Conservation (phyloP, 257 asterid species). For the Solanum pinnatisectum region DNA sequence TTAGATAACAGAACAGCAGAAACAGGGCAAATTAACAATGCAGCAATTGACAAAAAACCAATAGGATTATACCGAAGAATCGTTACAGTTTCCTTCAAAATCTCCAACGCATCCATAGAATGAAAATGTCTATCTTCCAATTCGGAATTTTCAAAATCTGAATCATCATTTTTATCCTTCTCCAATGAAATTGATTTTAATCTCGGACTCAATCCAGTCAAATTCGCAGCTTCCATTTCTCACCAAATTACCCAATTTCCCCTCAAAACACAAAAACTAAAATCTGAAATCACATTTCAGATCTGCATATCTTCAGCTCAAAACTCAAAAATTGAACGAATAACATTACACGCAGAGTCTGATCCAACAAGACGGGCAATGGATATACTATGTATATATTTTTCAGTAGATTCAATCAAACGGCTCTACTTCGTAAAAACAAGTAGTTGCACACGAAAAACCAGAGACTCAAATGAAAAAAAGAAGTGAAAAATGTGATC, state of each 20-base stretch:
- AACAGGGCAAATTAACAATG: constrained; percentile 67
- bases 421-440: neutral
- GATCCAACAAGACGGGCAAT: neutral
- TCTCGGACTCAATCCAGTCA: constrained; percentile 48
- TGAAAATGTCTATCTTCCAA: constrained; percentile 44
- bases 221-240: constrained; percentile 37
- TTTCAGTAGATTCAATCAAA: neutral
- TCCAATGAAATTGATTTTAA: constrained; percentile 13
- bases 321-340: neutral
- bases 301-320: neutral
- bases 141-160: constrained; percentile 27
- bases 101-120: constrained; percentile 67
- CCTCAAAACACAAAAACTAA: neutral
- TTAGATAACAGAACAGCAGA: constrained; percentile 67
- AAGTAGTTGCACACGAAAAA: neutral
- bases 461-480: neutral
- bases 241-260: neutral
- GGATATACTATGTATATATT: neutral
- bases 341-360: neutral
- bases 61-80: constrained; percentile 65
- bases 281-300: neutral
- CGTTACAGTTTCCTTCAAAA: constrained; percentile 72
- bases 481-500: neutral
- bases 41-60: constrained; percentile 54
- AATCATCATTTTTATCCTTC: constrained; percentile 29